Evolutionary conservation across 108 stramenopile species (phyloP), one percentile per base, ranked within the genome.

Genomic region (Nitzschia sp.): DNA sequence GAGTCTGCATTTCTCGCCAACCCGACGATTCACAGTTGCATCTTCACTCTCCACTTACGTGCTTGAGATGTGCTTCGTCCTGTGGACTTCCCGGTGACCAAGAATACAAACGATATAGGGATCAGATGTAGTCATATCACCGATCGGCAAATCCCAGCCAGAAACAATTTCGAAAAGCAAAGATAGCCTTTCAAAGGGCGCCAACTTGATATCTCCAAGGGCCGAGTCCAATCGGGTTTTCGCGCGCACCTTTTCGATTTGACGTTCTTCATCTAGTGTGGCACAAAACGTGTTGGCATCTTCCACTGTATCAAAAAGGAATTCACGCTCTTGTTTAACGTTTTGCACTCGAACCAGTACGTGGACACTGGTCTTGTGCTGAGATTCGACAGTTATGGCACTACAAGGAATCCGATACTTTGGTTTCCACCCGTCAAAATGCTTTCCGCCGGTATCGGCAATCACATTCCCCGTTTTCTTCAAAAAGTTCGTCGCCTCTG

Each of bases 131-230:
- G 53, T 80, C 1, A 87, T 27, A 75, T 89, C 92, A n/a, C 63
- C 72, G 13, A 69, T 58, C 0, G 88, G 89, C 22, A 93, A 34
- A 52, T 89, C 73, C 60, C 57, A 68, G 1, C 75, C 87, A 23
- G 82, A 81, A n/a, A 88, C 86, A 69, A 93, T 86, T 59, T 93
- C 92, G 26, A 90, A 45, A 33, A 93, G 50, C 9, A 91, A 62
- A 1, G 69, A 52, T 6, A 80, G 19, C 9, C 21, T 71, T 47
- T 88, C 87, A 53, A 63, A 72, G 23, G 77, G 63, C 27, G 70
- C 59, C 19, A 87, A 27, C 13, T 70, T 60, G 38, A 86, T 82
- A 2, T 68, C 68, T 0, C 79, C 85, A 34, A 88, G 52, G 3
- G 77, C 64, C 1, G 46, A 58, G 46, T 78, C 33, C 30, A 92